These are phyloP conservation scores for Bretschneidera sinensis DNA, from an alignment of 345 rosid species.

Conservation along the genomic window DNA sequence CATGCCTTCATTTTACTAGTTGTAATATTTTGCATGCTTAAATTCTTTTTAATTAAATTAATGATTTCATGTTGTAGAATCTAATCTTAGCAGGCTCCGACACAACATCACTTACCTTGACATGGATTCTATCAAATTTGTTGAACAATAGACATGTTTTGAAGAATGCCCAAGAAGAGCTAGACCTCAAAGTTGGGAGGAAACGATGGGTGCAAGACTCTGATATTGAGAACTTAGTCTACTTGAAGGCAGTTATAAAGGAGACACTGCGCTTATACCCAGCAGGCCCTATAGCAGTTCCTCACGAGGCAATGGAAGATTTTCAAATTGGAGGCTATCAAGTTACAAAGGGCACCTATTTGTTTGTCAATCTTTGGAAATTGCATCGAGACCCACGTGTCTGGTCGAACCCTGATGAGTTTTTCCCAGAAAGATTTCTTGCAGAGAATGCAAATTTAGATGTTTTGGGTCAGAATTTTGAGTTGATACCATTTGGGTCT, in stretches of 20 bases:
- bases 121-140: slow-evolving; percentile 44
- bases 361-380: slow-evolving; percentile 53
- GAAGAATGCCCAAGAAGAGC: slow-evolving; percentile 47
- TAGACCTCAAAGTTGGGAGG: slow-evolving; percentile 41
- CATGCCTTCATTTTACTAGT: too few relatives aligned
- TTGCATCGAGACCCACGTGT: slow-evolving; percentile 48
- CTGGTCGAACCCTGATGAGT: slow-evolving; percentile 35
- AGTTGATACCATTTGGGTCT: slow-evolving; percentile 40
- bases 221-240: slow-evolving; percentile 38
- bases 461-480: slow-evolving; percentile 21
- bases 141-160: slow-evolving; percentile 38
- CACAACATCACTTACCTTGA: slow-evolving; percentile 38
- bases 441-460: slow-evolving; percentile 11
- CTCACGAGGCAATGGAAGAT: slow-evolving; percentile 48
- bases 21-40: too few relatives aligned
- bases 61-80: too few relatives aligned
- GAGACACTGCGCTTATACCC: slow-evolving; percentile 52
- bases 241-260: slow-evolving; percentile 54
- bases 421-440: slow-evolving; percentile 49
- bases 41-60: too few relatives aligned
- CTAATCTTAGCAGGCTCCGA: slow-evolving; percentile 47
- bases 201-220: slow-evolving; percentile 52
- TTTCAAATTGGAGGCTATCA: slow-evolving; percentile 34
- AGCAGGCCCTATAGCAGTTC: slow-evolving; percentile 51
- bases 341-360: slow-evolving; percentile 42